Evolutionary conservation across 345 rosid species (phyloP).

Genomic region (Schrenkiella parvula): DNA sequence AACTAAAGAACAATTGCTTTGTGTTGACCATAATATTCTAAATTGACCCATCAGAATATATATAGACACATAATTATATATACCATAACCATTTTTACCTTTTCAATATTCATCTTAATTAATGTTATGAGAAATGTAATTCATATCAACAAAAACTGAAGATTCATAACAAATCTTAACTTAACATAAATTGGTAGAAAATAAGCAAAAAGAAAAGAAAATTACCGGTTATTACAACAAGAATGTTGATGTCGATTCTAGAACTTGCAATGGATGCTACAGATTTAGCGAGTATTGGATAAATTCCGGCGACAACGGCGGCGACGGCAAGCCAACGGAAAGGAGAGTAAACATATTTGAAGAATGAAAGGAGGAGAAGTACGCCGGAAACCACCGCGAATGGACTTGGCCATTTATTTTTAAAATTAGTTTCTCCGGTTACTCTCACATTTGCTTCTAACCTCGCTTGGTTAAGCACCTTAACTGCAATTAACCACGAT

Average conservation of each 20-base stretch:
- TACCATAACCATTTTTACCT: background rate
- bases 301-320: conserved; percentile 60
- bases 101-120: background rate
- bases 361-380: conserved; percentile 47
- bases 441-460: conserved; percentile 74
- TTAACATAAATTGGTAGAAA: background rate
- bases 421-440: conserved; percentile 46
- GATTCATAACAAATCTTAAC: background rate
- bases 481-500: conserved; percentile 44
- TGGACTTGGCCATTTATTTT: conserved; percentile 88
- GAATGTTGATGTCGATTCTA: conserved; percentile 65
- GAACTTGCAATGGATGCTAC: conserved; percentile 42
- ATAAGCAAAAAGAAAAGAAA: background rate
- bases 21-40: background rate
- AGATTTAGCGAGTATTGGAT: conserved; percentile 53
- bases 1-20: background rate
- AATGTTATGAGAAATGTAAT: background rate
- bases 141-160: background rate
- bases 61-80: background rate
- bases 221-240: conserved; percentile 73
- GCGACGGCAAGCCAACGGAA: conserved; percentile 68
- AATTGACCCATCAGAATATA: background rate
- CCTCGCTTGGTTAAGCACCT: conserved; percentile 77
- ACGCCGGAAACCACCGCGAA: conserved; percentile 58
- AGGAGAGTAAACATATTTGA: conserved; percentile 60